Evolutionary conservation across 2,329 filamentous ascomycete genomes (phyloP).

Genomic region (Colletotrichum truncatum): DNA sequence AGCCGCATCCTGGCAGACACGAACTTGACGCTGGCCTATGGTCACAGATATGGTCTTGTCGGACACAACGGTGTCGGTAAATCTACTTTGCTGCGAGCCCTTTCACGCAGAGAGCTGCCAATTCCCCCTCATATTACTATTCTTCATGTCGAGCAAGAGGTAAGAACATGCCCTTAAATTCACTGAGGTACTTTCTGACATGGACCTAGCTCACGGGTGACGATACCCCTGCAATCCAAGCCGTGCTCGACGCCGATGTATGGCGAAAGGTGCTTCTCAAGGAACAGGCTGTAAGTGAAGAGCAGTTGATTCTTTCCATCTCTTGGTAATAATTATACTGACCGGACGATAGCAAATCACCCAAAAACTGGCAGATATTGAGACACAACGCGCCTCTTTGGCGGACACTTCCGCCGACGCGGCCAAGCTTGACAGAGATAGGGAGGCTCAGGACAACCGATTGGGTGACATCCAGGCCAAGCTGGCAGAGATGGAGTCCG

Average conservation of each 20-base stretch:
- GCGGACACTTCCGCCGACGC: constrained; percentile 94
- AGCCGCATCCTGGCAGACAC: constrained; percentile 91
- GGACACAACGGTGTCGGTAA: constrained; percentile 99
- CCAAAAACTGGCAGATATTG: constrained; percentile 78
- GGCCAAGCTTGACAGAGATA: constrained; percentile 82
- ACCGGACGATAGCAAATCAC: constrained; percentile 75
- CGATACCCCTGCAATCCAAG: constrained; percentile 93
- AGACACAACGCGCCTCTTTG: constrained; percentile 79
- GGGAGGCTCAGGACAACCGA: constrained; percentile 89
- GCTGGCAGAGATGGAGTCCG: constrained; percentile 97
- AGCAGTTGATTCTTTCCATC: background rate
- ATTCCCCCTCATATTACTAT: constrained; percentile 99
- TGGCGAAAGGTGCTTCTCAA: constrained; percentile 95
- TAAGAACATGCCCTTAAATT: constrained; percentile 44
- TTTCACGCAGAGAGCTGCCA: constrained; percentile 91
- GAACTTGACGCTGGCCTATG: constrained; percentile 88
- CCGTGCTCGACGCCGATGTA: constrained; percentile 95
- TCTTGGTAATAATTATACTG: constrained; percentile 35
- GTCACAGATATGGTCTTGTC: constrained; percentile 94
- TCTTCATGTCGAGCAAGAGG: constrained; percentile 98
- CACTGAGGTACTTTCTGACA: constrained; percentile 9
- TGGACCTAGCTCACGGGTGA: constrained; percentile 82
- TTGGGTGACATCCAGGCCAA: constrained; percentile 92
- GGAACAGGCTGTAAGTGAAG: constrained; percentile 79
- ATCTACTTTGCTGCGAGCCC: constrained; percentile 90